A percentile compares a stretch with the other conserved stretches of the same genome.
Conservation (phyloP, 2,329 filamentous ascomycete species). For the Ophioceras dolichostomum region DNA sequence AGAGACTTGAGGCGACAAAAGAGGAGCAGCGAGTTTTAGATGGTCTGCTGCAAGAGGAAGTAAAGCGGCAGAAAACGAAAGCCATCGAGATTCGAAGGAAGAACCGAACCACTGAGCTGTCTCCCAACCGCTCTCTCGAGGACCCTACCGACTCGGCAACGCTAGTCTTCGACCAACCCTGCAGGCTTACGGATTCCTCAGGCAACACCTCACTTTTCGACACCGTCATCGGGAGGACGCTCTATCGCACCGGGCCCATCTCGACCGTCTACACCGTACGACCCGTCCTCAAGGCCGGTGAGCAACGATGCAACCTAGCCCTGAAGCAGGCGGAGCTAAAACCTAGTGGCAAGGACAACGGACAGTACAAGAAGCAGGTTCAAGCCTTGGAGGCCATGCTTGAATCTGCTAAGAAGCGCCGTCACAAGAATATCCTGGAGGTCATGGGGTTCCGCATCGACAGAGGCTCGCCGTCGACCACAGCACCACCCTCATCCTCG, state of each 20-base stretch:
- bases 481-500: conserved; percentile 7
- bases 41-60: conserved; percentile 60
- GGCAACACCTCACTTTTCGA: conserved; percentile 57
- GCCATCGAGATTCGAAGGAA: conserved; percentile 53
- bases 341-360: conserved; percentile 41
- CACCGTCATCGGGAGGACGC: conserved; percentile 56
- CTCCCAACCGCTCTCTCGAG: conserved; percentile 20
- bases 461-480: conserved; percentile 11
- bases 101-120: conserved; percentile 33
- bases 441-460: conserved; percentile 72
- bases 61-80: conserved; percentile 53
- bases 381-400: conserved; percentile 66
- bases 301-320: conserved; percentile 51
- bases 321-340: conserved; percentile 59
- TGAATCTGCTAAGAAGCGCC: conserved; percentile 60
- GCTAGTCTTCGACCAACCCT: conserved; percentile 56
- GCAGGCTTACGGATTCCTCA: conserved; percentile 48
- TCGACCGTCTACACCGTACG: conserved; percentile 62
- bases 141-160: conserved; percentile 15
- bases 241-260: conserved; percentile 52
- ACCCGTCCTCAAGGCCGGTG: conserved; percentile 45
- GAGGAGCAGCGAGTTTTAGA: conserved; percentile 62
- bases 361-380: conserved; percentile 62
- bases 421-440: conserved; percentile 65
- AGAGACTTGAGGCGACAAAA: conserved; percentile 40